Base-by-base conservation (phyloP, 306 rosid genomes). In the Senna tora region DNA sequence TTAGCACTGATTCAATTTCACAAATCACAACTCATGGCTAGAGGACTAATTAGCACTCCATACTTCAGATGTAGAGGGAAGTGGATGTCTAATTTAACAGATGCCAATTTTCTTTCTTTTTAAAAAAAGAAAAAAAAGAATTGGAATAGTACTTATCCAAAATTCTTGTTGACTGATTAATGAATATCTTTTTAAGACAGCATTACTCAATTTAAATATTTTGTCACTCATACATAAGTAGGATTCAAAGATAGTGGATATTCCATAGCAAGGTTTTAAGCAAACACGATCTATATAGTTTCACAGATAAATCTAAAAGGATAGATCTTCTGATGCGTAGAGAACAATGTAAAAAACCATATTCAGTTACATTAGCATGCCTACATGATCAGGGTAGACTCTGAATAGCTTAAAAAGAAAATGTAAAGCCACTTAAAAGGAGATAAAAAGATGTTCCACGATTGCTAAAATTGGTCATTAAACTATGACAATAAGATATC, bases 401-500 rank as follows among this genome's bases (percentile, higher is more conserved):
- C 62, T 57, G 58, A 55, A 59, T 42, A 81, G 60, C 10, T 5
- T 9, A 54, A 66, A 66, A 52, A 4, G 36, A 52, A 57, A 36
- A 67, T 30, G 46, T 15, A 34, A 76, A 45, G 39, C 11, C 57
- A 10, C 39, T 55, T 51, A 50, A 32, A 42, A 53, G 32, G 12
- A 69, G 39, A 39, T 56, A 57, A 72, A 72, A 49, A 69, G 25
- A 63, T 57, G 71, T 51, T 60, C 52, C n/a, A 33, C 4, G 12
- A 59, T 39, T 42, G 14, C 39, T 46, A 71, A 65, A 71, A 57
- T 66, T 34, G 21, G 25, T 20, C n/a, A 9, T 52, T 70, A 16
- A 64, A 58, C 52, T 52, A n/a, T 25, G 68, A 74, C 68, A 70
- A 63, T 11, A 69, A 70, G 70, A 51, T 42, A 70, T 43, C 39